phyloP scores from a whole-genome alignment of 768 basidiomycete species.

The Brasilioporus rufonigricans region DNA sequence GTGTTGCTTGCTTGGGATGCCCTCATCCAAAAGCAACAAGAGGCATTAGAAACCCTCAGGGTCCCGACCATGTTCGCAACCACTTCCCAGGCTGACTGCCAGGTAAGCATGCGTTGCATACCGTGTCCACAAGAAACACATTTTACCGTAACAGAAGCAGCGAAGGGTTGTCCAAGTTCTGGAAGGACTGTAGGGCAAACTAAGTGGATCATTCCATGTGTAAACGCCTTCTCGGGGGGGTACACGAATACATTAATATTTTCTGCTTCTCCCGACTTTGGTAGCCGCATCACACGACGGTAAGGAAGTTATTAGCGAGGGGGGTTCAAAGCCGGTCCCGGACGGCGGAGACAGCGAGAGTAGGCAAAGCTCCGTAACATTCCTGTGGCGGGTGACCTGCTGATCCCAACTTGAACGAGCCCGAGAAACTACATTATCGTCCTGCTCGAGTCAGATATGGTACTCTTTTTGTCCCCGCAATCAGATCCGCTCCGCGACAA shows the following conservation, averaged over 20 bases:
- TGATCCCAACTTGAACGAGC: slow-evolving; percentile 4
- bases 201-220: slow-evolving; percentile 2
- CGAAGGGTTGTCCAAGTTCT: slow-evolving; percentile 68
- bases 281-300: neutral
- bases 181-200: slow-evolving; percentile 42
- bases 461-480: neutral
- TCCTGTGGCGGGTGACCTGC: slow-evolving; percentile 2
- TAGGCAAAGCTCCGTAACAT: slow-evolving; percentile 16
- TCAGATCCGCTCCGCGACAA: too few species aligned
- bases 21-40: slow-evolving; percentile 69
- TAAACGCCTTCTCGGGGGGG: neutral
- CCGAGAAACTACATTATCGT: neutral
- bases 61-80: slow-evolving; percentile 75
- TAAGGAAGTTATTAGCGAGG: neutral
- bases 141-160: slow-evolving; percentile 50
- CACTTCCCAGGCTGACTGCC: slow-evolving; percentile 43
- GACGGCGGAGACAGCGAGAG: neutral
- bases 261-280: neutral
- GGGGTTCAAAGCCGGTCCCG: neutral
- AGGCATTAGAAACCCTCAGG: slow-evolving; percentile 51
- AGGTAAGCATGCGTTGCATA: slow-evolving; percentile 44
- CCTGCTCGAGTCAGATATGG: neutral
- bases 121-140: neutral
- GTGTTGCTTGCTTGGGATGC: slow-evolving; percentile 76
- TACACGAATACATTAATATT: neutral